phyloP scores from a whole-genome alignment of 2,329 filamentous ascomycete species.

The Trichothecium sympodiale region DNA sequence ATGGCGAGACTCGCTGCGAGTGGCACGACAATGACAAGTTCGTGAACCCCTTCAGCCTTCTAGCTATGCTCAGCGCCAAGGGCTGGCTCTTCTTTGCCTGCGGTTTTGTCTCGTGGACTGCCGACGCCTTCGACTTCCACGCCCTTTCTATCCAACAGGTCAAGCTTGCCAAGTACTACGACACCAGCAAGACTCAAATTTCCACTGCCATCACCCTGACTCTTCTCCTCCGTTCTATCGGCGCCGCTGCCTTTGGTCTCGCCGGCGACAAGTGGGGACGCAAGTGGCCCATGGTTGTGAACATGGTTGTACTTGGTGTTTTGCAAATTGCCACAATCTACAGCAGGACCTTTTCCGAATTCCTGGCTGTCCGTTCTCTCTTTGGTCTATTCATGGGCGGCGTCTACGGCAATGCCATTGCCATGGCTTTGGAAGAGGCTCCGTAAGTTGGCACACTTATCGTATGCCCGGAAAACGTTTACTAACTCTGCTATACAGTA shows the following conservation, averaged over 20 bases:
- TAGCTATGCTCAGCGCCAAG: slow-evolving; percentile 49
- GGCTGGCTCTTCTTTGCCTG: slow-evolving; percentile 71
- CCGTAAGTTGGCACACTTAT: slow-evolving; percentile 33
- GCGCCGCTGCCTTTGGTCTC: slow-evolving; percentile 65
- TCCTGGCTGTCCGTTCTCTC: slow-evolving; percentile 61
- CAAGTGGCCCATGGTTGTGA: slow-evolving; percentile 75
- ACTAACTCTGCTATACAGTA: slow-evolving; percentile 19
- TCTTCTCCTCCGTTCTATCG: slow-evolving; percentile 61
- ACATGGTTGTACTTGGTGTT: slow-evolving; percentile 61
- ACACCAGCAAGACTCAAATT: slow-evolving; percentile 50
- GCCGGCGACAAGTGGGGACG: slow-evolving; percentile 70
- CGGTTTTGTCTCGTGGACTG: slow-evolving; percentile 66
- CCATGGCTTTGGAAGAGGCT: slow-evolving; percentile 67
- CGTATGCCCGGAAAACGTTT: not conserved
- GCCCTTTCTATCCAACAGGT: slow-evolving; percentile 68
- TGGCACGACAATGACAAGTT: slow-evolving; percentile 58
- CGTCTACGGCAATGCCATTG: slow-evolving; percentile 68
- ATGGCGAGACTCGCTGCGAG: slow-evolving; percentile 54
- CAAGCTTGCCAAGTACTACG: slow-evolving; percentile 48
- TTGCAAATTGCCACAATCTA: slow-evolving; percentile 71
- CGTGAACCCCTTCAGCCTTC: slow-evolving; percentile 58
- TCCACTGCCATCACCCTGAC: slow-evolving; percentile 68
- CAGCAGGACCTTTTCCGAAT: slow-evolving; percentile 57
- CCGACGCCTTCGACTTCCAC: slow-evolving; percentile 78
- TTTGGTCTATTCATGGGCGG: slow-evolving; percentile 77